Conservation (phyloP, 73 alveolate species). For the Tetrahymena elliotti region DNA sequence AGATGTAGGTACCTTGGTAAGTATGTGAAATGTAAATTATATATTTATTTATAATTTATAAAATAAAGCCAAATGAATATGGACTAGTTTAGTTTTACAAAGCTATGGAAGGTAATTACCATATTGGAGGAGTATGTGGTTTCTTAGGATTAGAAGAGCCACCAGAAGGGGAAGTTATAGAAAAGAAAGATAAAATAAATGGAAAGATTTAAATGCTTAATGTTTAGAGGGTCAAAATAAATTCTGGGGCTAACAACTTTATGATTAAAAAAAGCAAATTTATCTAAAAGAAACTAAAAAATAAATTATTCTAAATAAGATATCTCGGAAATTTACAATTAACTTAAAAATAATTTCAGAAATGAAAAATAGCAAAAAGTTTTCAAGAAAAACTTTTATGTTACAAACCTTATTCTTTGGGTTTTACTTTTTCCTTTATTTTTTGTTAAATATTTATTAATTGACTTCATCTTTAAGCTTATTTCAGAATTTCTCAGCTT, state of each 20-base stretch:
- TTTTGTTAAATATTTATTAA: neutral
- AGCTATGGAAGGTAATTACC: constrained; percentile 21
- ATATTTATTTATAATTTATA: neutral
- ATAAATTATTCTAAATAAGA: neutral
- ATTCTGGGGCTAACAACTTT: neutral
- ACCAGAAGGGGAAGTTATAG: neutral
- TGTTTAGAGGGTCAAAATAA: neutral
- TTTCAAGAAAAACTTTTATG: neutral
- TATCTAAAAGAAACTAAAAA: neutral
- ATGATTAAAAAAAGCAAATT: neutral
- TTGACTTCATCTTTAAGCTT: neutral
- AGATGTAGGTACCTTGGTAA: constrained; percentile 31
- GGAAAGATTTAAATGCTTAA: neutral
- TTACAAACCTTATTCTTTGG: neutral
- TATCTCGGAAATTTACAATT: neutral
- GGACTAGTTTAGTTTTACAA: constrained; percentile 4
- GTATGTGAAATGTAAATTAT: neutral
- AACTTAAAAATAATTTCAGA: neutral
- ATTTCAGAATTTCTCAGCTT: neutral
- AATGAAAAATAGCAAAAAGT: neutral
- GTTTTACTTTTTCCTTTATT: neutral
- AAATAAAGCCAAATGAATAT: constrained; percentile 1
- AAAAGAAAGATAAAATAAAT: neutral
- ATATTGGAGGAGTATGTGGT: constrained; percentile 44
- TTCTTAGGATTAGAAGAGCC: constrained; percentile 27